Conservation (phyloP, 2,329 filamentous ascomycete species). For the Phialophora macrospora region DNA sequence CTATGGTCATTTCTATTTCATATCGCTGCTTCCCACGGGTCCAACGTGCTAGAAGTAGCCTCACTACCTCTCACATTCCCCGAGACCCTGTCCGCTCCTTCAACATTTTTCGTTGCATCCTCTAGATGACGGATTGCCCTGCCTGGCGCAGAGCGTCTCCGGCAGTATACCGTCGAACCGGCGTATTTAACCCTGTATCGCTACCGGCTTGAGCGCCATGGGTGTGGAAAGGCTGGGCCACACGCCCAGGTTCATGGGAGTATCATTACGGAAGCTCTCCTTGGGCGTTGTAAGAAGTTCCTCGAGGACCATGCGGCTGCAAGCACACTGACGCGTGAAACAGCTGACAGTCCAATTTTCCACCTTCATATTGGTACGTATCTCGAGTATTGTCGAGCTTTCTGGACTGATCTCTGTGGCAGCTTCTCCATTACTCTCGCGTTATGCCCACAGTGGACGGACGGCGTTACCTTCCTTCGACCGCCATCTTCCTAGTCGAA, state of each 20-base stretch:
- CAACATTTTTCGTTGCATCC: conserved; percentile 1
- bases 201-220: conserved; percentile 22
- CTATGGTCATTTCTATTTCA: conserved; percentile 17
- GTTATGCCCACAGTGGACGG: conserved; percentile 85
- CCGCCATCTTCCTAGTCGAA: conserved; percentile 91
- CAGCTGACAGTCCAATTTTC: conserved; percentile 53
- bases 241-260: conserved; percentile 42
- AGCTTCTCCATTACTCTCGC: conserved; percentile 94
- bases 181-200: conserved; percentile 5
- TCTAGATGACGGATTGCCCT: conserved; percentile 24
- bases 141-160: conserved; percentile 28
- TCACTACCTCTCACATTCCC: conserved; percentile 4
- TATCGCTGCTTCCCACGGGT: conserved; percentile 15
- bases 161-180: conserved; percentile 7
- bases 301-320: background rate
- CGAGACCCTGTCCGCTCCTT: conserved; percentile 36
- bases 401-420: conserved; percentile 27
- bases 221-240: conserved; percentile 26
- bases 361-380: conserved; percentile 50
- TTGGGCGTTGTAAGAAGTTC: conserved; percentile 47
- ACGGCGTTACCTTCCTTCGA: conserved; percentile 90
- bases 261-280: conserved; percentile 44
- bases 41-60: conserved; percentile 20
- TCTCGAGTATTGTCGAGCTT: background rate
- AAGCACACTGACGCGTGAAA: conserved; percentile 27